phyloP scores from a whole-genome alignment of 116 monocot genomes.

The Cymodocea nodosa region DNA sequence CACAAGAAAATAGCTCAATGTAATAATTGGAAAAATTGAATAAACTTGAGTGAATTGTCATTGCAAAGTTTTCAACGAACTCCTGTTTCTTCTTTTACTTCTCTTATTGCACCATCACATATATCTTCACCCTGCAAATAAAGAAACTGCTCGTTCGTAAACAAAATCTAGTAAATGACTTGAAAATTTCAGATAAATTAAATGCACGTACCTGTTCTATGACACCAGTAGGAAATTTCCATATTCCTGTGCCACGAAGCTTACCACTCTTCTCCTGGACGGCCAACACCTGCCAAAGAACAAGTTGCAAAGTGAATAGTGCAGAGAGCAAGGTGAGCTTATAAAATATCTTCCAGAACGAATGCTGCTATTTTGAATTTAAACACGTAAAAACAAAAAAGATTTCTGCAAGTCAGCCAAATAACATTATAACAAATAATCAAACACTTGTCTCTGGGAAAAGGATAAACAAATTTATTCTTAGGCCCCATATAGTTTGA shows the following conservation, averaged over 20 bases:
- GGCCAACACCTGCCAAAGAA: conserved; percentile 51
- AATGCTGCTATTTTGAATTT: no score
- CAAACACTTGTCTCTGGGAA: no score
- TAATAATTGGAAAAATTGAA: background rate
- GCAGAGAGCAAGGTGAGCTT: background rate
- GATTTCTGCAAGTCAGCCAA: no score
- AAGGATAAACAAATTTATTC: no score
- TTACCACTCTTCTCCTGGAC: conserved; percentile 81
- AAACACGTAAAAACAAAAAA: no score
- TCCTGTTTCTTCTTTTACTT: conserved; percentile 98
- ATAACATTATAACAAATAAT: no score
- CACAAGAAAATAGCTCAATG: background rate
- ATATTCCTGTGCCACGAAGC: conserved; percentile 51
- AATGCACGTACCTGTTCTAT: conserved; percentile 53
- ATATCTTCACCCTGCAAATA: conserved; percentile 77
- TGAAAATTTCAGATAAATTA: background rate
- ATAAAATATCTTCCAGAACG: no score
- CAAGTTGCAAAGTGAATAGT: conserved; percentile 1
- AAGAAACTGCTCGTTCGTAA: background rate
- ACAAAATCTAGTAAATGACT: background rate
- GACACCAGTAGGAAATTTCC: conserved; percentile 94
- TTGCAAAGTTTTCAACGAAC: conserved; percentile 26
- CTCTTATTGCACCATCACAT: conserved; percentile 54
- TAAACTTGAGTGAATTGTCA: background rate
- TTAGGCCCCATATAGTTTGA: no score